Base-by-base conservation (phyloP, 371 early-diverging fungal genomes). In the Modicella reniformis region DNA sequence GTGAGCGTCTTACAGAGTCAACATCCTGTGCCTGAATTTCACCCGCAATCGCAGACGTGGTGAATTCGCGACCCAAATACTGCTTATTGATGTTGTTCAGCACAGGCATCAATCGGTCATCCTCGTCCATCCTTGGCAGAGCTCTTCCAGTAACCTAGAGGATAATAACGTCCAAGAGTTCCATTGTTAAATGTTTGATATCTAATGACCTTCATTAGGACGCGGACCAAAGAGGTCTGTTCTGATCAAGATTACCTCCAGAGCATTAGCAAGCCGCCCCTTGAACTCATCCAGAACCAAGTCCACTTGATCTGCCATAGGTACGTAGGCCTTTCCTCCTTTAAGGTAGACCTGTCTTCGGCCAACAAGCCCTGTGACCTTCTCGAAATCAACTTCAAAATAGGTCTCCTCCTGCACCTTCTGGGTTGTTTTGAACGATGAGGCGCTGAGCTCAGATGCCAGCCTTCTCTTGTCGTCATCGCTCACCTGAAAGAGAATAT, bases 71-170 rank as follows among this genome's bases (percentile, higher is more conserved):
- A 29, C 91, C 88, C n/a, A 91, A 80, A 64, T 92, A 90, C 73
- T 97, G 95, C 59, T 89, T 90, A 73, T 93, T 92, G 37, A 97
- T 85, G 55, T 94, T 94, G 65, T 88, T 81, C 51, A 98, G 85
- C 29, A 98, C 87, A 0, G 98, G 97, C 51, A 91, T 81, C 56
- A 98, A 80, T 26, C 98, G 90, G 69, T 96, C 95, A 72, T 97
- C 97, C 80, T 97, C 96, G 65, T 96, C 97, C 89, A 98, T 86
- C 48, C 91, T 84, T 49, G 96, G 95, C 64, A 98, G 76, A 9
- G 91, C 87, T 66, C 88, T 87, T 30, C 92, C 88, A 4, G 92
- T 90, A 25, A 83, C 80, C 88, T 87, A 71, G 40, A 28, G 29
- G 44, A 47, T 15, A 12, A 47, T 47, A 2, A 13, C 13, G 53